Conservation (phyloP, 1,139 yeast species). For the Geotrichum fermentans region DNA sequence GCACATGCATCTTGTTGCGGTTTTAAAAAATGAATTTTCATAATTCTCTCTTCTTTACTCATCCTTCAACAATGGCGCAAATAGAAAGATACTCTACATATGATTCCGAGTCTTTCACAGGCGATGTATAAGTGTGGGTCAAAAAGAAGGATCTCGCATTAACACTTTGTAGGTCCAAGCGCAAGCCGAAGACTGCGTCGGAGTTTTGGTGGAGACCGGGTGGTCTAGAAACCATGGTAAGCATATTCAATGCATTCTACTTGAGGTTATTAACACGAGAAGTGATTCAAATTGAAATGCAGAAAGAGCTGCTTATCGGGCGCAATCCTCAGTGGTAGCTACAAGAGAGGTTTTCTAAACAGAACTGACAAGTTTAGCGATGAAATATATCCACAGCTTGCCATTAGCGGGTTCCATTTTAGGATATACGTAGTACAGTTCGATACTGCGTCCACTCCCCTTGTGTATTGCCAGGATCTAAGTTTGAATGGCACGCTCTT, state of each 20-base stretch:
- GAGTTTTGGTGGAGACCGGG: conserved; percentile 15
- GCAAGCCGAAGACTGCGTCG: conserved; percentile 4
- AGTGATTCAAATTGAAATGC: conserved; percentile 12
- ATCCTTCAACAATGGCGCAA: background rate
- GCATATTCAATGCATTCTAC: too few relatives aligned
- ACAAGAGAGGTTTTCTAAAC: background rate
- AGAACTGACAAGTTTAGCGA: conserved; percentile 25
- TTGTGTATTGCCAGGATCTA: conserved; percentile 50
- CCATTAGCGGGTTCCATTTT: conserved; percentile 46
- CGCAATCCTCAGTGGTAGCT: conserved; percentile 23
- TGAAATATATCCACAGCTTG: conserved; percentile 34
- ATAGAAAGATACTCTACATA: too few relatives aligned
- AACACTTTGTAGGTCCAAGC: background rate
- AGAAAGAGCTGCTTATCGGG: conserved; percentile 18
- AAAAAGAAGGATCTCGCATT: too few relatives aligned
- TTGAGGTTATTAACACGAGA: too few relatives aligned
- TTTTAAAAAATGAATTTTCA: too few relatives aligned
- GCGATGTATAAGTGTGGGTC: too few relatives aligned
- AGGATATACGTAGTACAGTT: conserved; percentile 49
- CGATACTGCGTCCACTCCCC: conserved; percentile 46
- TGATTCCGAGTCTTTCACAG: too few relatives aligned
- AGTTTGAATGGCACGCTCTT: conserved; percentile 53
- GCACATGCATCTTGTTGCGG: background rate
- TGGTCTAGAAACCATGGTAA: conserved; percentile 10
- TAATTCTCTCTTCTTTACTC: background rate